Evolutionary conservation across 257 asterid species (phyloP).

Genomic region (Capsicum rhomboideum): DNA sequence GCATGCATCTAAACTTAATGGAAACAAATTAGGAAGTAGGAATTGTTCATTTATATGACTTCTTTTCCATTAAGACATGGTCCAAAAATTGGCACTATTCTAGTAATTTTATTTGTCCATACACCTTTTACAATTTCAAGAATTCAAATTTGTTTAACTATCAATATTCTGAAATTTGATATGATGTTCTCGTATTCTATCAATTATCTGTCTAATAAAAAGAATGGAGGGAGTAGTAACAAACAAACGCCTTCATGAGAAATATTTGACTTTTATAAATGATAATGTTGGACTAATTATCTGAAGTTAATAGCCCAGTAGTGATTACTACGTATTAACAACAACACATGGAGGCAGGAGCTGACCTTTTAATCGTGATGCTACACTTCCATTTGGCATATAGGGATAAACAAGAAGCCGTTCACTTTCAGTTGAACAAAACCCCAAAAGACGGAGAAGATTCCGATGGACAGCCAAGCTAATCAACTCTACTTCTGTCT

Average conservation of each 20-base stretch:
- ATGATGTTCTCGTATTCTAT: not conserved
- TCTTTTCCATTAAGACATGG: not conserved
- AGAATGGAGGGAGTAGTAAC: not conserved
- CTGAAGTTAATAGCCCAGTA: not conserved
- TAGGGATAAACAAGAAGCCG: slow-evolving; percentile 83
- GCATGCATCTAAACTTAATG: not conserved
- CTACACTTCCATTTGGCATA: slow-evolving; percentile 89
- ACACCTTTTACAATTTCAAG: not conserved
- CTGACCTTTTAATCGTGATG: slow-evolving; percentile 71
- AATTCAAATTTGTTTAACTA: not conserved
- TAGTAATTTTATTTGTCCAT: not conserved
- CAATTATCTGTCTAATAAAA: not conserved
- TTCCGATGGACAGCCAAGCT: slow-evolving; percentile 89
- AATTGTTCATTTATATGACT: not conserved
- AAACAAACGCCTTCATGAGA: not conserved
- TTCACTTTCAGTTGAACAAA: slow-evolving; percentile 80
- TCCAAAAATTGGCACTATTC: not conserved
- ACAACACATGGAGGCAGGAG: not conserved
- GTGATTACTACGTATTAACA: not conserved
- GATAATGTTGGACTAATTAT: not conserved
- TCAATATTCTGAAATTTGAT: not conserved
- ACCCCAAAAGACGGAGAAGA: slow-evolving; percentile 88
- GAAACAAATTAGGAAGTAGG: not conserved
- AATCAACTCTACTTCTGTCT: slow-evolving; percentile 87
- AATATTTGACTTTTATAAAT: not conserved